Evolutionary conservation across 2,329 filamentous ascomycete species (phyloP), one percentile per base, ranked within the genome.

Genomic region (Talaromyces funiculosus): DNA sequence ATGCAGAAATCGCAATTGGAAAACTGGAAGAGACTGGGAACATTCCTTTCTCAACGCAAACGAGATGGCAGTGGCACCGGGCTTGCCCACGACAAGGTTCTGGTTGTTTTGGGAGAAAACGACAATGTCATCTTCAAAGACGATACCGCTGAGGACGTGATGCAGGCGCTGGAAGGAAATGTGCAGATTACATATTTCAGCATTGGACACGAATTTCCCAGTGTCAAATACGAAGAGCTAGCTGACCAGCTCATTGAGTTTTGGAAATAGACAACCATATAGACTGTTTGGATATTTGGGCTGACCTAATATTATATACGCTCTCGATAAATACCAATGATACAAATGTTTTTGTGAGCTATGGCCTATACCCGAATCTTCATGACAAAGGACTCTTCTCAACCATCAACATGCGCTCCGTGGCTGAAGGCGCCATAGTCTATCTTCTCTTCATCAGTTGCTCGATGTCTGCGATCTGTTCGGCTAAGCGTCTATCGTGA

Each of bases 161-260:
- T 73, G 9, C 74, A 75, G 10, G 80, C 82, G 14, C 71, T 91
- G 22, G 85, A 86, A 2, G 73, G 77, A 24, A 84, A 87, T 60
- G 80, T 87, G 3, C 78, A 83, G 60, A 80, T 86, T 54, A 76
- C 80, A 43, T 74, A 83, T 24, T 67, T 90, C 16, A 79, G 84
- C 24, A 86, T 83, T 4, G 88, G 87, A 0, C 89, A 92, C 69
- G 88, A 90, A 67, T 77, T 91, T 62, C 86, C 85, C 0, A 85
- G 90, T 64, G 83, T 83, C 12, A 81, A 81, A 60, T 84, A 83
- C 2, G 75, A 78, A 9, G 81, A 85, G 59, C 80, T 90, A 60
- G 85, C 84, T 1, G 71, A 78, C n/a, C 72, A 74, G n/a, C 78
- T 85, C 40, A 67, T 71, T 54, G 73, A 75, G 16, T 76, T 78